phyloP scores from a whole-genome alignment of 306 rosid genomes.

The Fagus sylvatica region DNA sequence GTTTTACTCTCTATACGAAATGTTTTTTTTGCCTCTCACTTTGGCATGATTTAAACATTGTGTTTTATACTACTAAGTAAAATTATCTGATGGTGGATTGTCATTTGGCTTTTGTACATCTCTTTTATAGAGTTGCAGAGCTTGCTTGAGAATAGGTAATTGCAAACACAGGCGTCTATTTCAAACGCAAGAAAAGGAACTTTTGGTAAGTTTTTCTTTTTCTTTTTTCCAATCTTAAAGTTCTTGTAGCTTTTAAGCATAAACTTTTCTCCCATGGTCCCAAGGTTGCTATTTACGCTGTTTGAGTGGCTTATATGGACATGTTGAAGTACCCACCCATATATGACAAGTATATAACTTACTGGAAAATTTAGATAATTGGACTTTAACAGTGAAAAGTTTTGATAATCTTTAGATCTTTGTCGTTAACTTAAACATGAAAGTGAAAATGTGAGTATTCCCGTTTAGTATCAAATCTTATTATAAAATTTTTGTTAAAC shows the following conservation, averaged over 20 bases:
- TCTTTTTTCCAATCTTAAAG: background rate
- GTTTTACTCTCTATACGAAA: background rate
- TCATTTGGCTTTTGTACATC: slow-evolving; percentile 30
- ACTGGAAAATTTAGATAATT: background rate
- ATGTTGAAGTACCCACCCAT: background rate
- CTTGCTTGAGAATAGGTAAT: slow-evolving; percentile 54
- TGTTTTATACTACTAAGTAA: background rate
- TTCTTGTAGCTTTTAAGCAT: background rate
- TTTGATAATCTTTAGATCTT: background rate
- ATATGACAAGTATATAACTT: background rate
- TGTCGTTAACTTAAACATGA: background rate
- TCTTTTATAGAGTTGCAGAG: slow-evolving; percentile 46
- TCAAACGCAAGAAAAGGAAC: slow-evolving; percentile 72
- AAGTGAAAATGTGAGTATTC: background rate
- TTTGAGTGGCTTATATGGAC: background rate
- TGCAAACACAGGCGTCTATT: slow-evolving; percentile 58
- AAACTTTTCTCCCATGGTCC: background rate
- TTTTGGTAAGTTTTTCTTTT: slow-evolving; percentile 47
- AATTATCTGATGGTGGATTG: slow-evolving; percentile 4
- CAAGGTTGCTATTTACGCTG: background rate
- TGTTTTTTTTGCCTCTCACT: background rate
- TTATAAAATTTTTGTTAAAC: background rate
- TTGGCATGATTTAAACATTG: background rate
- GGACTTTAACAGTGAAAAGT: background rate
- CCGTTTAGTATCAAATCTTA: background rate